phyloP scores from a whole-genome alignment of 2,329 filamentous ascomycete genomes.

The Beauveria varroae region DNA sequence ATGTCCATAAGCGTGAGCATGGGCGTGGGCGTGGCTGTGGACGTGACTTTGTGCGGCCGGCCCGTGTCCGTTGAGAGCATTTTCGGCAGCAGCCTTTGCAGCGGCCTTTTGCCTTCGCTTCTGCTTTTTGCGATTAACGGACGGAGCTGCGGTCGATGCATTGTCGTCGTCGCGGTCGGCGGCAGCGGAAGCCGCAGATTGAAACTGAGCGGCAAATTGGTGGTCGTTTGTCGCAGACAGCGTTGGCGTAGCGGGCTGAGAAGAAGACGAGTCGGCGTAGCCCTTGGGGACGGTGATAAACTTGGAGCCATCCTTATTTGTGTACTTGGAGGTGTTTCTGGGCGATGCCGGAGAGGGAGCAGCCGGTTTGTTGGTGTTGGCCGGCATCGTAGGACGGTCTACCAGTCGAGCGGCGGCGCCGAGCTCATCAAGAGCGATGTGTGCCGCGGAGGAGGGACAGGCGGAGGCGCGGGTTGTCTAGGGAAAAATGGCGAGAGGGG shows the following conservation, averaged over 20 bases:
- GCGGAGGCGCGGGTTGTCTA: neutral
- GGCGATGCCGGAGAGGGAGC: constrained; percentile 44
- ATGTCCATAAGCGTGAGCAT: constrained; percentile 17
- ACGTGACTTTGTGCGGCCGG: neutral
- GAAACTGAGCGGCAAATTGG: constrained; percentile 16
- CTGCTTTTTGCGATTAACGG: constrained; percentile 88
- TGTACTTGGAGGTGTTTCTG: constrained; percentile 52
- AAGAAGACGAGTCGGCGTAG: constrained; percentile 40
- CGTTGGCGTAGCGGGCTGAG: constrained; percentile 43
- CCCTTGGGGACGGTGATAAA: constrained; percentile 58
- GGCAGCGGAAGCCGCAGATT: constrained; percentile 8
- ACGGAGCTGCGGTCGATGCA: constrained; percentile 23
- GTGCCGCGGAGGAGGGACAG: constrained; percentile 13
- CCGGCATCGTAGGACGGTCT: constrained; percentile 37
- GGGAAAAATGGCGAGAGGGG: neutral
- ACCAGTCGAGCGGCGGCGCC: constrained; percentile 22
- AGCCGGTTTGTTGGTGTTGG: constrained; percentile 45
- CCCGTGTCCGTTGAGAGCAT: constrained; percentile 9
- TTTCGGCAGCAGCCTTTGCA: constrained; percentile 50
- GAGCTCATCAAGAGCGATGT: constrained; percentile 30
- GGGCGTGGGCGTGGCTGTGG: neutral
- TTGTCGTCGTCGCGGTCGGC: neutral
- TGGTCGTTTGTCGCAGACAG: constrained; percentile 29
- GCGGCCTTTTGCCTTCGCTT: constrained; percentile 85
- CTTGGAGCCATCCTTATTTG: constrained; percentile 62